phyloP scores from a whole-genome alignment of 208 protist species.

The Leishmania arabica region DNA sequence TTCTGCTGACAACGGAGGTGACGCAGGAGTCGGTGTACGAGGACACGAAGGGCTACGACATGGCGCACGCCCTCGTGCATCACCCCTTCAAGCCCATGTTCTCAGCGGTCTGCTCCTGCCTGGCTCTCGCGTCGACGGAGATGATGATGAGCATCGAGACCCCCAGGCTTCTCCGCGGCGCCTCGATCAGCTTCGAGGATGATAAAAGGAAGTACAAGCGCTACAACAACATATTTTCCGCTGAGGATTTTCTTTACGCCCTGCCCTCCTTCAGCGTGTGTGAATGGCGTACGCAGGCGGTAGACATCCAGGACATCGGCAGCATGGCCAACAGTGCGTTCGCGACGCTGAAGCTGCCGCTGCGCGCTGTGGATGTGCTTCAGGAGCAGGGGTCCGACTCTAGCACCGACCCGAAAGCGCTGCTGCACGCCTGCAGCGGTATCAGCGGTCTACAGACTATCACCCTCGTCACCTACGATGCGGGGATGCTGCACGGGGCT shows the following conservation, averaged over 20 bases:
- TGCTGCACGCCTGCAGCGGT: slow-evolving; percentile 64
- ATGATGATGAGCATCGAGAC: slow-evolving; percentile 72
- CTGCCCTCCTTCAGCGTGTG: slow-evolving; percentile 74
- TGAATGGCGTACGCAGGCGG: slow-evolving; percentile 43
- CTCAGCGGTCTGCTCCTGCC: slow-evolving; percentile 68
- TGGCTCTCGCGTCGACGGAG: slow-evolving; percentile 88
- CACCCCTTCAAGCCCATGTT: slow-evolving; percentile 92
- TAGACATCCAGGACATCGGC: slow-evolving; percentile 44
- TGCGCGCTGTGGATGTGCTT: slow-evolving; percentile 54
- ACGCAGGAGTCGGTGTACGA: slow-evolving; percentile 62
- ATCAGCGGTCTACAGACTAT: slow-evolving; percentile 66
- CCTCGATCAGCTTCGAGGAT: slow-evolving; percentile 42
- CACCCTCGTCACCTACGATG: slow-evolving; percentile 80
- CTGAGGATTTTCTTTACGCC: slow-evolving; percentile 86
- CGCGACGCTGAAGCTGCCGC: slow-evolving; percentile 57
- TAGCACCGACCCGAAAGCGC: slow-evolving; percentile 21
- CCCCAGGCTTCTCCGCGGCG: slow-evolving; percentile 44
- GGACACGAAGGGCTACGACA: slow-evolving; percentile 83
- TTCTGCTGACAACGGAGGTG: slow-evolving; percentile 51
- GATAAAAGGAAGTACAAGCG: slow-evolving; percentile 65
- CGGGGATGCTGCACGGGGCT: slow-evolving; percentile 72
- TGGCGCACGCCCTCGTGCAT: slow-evolving; percentile 79
- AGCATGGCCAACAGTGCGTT: slow-evolving; percentile 71
- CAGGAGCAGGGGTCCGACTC: slow-evolving; percentile 16
- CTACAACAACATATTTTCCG: slow-evolving; percentile 86